Base-by-base conservation (phyloP, 2,329 filamentous ascomycete species). In the Dryadomyces quercus-mongolicae region DNA sequence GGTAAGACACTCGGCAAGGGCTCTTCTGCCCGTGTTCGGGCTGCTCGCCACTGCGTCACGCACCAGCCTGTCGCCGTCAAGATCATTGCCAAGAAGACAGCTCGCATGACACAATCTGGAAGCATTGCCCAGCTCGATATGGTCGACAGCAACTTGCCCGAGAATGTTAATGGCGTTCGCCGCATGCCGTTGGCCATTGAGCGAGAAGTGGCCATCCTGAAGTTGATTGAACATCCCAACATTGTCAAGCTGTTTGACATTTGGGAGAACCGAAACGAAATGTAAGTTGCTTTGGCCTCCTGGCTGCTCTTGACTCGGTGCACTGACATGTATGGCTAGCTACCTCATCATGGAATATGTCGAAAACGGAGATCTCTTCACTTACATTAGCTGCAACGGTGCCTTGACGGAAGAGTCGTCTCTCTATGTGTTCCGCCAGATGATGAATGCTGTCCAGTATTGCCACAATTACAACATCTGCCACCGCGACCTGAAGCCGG, bases 281-380 rank as follows among this genome's bases (percentile, higher is more conserved):
- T 98, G 88, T 96, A 75, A 73, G 87, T 13, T 5, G 38, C 50
- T 21, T 22, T 18, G 31, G 44, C n/a, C 47, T 50, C 40, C 12
- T 46, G 15, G 6, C 47, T 13, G 16, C 40, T 16, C 31, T 5
- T 20, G 9, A 12, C 47, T 10, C 12, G 47, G 3, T 16, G n/a
- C 21, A 16, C 36, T 44, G 16, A 47, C 16, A 22, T 20, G 6
- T n/a, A n/a, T n/a, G n/a, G 13, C 62, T 36, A 96, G 91, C 56
- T 97, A 97, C 66, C 78, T 98, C 44, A 90, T 98, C 55, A 84
- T 97, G 57, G 93, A 98, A 68, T 95, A 90, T 61, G 86, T 95
- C 56, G 82, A 94, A 55, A 70, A 76, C 50, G 78, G 78, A 20
- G 91, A 96, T 64, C 75, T 96, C 3, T 96, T 95, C 66, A 81